Base-by-base conservation (phyloP, 169 alveolate species). In the Babesia microti region DNA sequence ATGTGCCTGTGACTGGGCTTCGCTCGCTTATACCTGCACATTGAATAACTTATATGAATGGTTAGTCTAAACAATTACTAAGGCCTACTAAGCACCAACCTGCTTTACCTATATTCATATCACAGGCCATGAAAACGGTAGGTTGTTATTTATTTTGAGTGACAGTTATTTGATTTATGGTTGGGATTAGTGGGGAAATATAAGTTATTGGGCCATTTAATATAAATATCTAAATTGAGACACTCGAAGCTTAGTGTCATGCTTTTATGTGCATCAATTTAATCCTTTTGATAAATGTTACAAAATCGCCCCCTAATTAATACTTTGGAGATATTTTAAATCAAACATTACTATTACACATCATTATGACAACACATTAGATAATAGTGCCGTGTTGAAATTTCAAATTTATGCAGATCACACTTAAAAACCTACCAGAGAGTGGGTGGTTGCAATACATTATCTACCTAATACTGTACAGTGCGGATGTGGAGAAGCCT, bases 391-490 rank as follows among this genome's bases (percentile, higher is more conserved):
- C 49, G n/a, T 78, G 37, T 70, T 50, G 30, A 63, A 63, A 26
- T 35, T 59, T 59, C 35, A 67, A 51, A 26, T 44, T 68, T 44
- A 30, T 27, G 55, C 60, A 14, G 46, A 65, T 69, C 33, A 39
- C 50, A 14, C 43, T n/a, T 46, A 87, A 74, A 34, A 72, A 79
- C 28, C 67, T 81, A 4, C 75, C 82, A 17, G 71, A 71, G 18
- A 59, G 83, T 36, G 91, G 91, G 27, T 83, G 91, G 91, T 65
- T 65, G 24, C 89, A 81, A 47, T 80, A 72, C 51, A 71, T 59
- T 36, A 28, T 83, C 24, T 83, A 83, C 34, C 46, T 81, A 39
- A 66, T 78, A 0, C 46, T 83, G 44, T 83, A 83, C 72, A 75
- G 88, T 51, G 45, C 84, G 19, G 89, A 83, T 43, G 88, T 80